Evolutionary conservation across 345 rosid genomes (phyloP).

Genomic region (Camelina neglecta): DNA sequence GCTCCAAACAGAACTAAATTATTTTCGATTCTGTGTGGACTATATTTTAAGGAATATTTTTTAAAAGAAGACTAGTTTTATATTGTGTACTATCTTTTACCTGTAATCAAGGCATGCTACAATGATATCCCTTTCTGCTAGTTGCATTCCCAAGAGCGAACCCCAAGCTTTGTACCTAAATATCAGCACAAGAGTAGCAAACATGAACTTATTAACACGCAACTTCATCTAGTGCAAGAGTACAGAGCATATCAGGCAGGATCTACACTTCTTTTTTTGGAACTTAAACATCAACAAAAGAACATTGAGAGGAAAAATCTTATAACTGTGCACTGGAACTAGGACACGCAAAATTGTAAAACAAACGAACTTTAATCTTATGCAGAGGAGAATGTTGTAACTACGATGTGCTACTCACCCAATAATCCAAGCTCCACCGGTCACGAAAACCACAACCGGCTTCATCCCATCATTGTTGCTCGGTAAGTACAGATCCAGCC

Average conservation of each 20-base stretch:
- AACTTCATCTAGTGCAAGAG: constrained; percentile 26
- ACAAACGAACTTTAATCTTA: neutral
- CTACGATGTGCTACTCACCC: constrained; percentile 60
- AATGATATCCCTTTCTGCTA: constrained; percentile 90
- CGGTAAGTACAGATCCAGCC: constrained; percentile 90
- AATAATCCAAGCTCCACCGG: constrained; percentile 99
- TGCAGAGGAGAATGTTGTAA: constrained; percentile 21
- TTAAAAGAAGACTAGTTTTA: neutral
- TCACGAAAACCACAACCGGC: constrained; percentile 95
- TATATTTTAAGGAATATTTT: neutral
- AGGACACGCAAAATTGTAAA: neutral
- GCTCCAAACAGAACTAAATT: constrained; percentile 13
- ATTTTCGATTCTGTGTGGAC: neutral
- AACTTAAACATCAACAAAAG: neutral
- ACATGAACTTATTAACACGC: constrained; percentile 30
- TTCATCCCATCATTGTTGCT: constrained; percentile 58
- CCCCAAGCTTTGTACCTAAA: constrained; percentile 98
- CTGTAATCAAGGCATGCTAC: constrained; percentile 98
- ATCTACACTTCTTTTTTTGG: neutral
- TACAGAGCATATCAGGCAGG: constrained; percentile 12
- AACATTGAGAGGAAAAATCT: neutral
- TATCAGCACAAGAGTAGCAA: constrained; percentile 20
- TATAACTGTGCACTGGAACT: neutral
- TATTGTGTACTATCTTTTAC: constrained; percentile 46
- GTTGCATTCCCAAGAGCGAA: constrained; percentile 84